These are phyloP conservation scores for Pseudoscleropodium purum DNA, from an alignment of 225 moss, liverwort and hornwort genomes.

Conservation along the genomic window DNA sequence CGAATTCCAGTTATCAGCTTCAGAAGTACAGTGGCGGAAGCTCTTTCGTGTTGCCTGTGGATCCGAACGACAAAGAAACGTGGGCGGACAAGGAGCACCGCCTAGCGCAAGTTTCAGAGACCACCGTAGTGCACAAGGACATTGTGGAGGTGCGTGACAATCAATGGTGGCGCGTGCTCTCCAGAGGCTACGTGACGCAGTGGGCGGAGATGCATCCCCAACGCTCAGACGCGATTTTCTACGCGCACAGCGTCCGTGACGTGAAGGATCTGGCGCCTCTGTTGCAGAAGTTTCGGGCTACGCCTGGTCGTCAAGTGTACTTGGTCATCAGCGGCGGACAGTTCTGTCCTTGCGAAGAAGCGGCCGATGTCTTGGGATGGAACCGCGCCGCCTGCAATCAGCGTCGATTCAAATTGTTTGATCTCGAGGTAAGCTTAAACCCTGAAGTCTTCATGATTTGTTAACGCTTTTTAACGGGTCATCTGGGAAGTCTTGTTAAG, in stretches of 20 bases:
- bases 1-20: constrained; percentile 65
- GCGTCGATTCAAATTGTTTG: constrained; percentile 77
- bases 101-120: constrained; percentile 75
- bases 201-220: constrained; percentile 94
- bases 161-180: constrained; percentile 79
- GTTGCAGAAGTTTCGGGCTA: constrained; percentile 41
- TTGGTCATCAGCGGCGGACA: constrained; percentile 67
- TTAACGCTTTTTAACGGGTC: neutral
- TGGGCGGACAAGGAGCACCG: constrained; percentile 98
- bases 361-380: constrained; percentile 60
- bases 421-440: constrained; percentile 41
- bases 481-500: neutral
- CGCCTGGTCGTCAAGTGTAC: constrained; percentile 54
- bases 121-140: constrained; percentile 66
- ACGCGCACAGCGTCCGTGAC: constrained; percentile 58
- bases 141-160: constrained; percentile 69
- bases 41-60: constrained; percentile 60
- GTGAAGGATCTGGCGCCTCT: constrained; percentile 51
- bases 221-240: constrained; percentile 72
- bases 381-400: constrained; percentile 36
- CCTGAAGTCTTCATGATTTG: neutral
- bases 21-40: constrained; percentile 76
- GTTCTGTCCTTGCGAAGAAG: constrained; percentile 58
- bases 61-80: constrained; percentile 59
- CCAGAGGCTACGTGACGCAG: constrained; percentile 76